These are phyloP conservation scores for Mortierella sp. DNA, from an alignment of 371 early-diverging fungal species.

Conservation along the genomic window DNA sequence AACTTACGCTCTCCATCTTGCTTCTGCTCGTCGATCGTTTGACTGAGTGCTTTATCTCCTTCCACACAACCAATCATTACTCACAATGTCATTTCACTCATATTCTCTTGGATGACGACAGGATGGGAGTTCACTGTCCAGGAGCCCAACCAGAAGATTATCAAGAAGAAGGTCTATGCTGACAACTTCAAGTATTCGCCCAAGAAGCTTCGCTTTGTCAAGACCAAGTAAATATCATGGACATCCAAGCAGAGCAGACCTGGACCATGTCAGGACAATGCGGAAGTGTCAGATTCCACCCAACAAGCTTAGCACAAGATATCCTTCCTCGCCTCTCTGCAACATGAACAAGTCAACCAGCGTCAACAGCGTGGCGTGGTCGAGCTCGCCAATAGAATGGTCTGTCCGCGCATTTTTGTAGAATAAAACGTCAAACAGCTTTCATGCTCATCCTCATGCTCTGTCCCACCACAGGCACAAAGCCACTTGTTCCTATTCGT, in stretches of 20 bases:
- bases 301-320: not conserved
- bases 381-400: not conserved
- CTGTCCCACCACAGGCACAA: not conserved
- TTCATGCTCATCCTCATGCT: not conserved
- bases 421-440: not conserved
- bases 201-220: conserved; percentile 81
- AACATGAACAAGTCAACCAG: not conserved
- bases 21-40: not conserved
- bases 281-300: not conserved
- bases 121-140: conserved; percentile 91
- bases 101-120: conserved; percentile 23
- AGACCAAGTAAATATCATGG: conserved; percentile 80
- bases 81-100: not conserved
- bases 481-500: not conserved
- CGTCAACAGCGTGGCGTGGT: not conserved
- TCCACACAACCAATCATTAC: not conserved
- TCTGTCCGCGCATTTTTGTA: not conserved
- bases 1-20: not conserved
- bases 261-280: not conserved
- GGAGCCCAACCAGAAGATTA: conserved; percentile 81
- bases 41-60: not conserved
- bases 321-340: not conserved
- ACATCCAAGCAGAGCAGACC: not conserved
- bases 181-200: conserved; percentile 92
- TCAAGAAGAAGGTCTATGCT: conserved; percentile 87